A percentile compares a stretch with the other conserved stretches of the same genome.
Evolutionary conservation across 73 alveolate genomes (phyloP).

Genomic region (Halteria grandinella): DNA sequence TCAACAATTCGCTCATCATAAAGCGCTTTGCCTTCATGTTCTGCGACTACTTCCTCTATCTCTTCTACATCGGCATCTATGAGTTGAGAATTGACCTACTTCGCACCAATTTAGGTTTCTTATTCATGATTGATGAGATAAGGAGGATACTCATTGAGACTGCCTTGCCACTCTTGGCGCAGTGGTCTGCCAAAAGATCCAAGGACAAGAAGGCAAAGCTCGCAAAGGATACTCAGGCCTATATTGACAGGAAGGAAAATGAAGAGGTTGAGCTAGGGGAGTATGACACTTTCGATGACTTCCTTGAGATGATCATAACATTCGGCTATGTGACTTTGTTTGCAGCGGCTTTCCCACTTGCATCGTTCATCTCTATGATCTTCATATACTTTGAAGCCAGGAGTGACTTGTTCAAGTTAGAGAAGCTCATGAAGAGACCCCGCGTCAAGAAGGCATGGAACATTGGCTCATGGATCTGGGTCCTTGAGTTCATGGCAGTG

Average conservation of each 20-base stretch:
- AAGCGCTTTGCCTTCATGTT: conserved; percentile 70
- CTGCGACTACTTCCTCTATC: conserved; percentile 65
- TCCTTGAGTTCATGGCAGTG: conserved; percentile 57
- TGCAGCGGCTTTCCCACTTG: conserved; percentile 85
- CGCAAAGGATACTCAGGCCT: conserved; percentile 4
- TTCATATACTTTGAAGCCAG: conserved; percentile 71
- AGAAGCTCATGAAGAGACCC: conserved; percentile 58
- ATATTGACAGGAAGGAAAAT: conserved; percentile 38
- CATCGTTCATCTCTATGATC: conserved; percentile 59
- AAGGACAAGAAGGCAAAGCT: conserved; percentile 30
- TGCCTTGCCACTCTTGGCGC: conserved; percentile 47
- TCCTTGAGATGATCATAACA: conserved; percentile 72
- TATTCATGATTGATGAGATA: conserved; percentile 69
- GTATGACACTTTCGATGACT: conserved; percentile 72
- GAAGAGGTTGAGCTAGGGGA: conserved; percentile 56
- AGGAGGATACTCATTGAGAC: conserved; percentile 73
- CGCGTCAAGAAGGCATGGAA: conserved; percentile 2
- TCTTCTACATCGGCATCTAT: conserved; percentile 68
- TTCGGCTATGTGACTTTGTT: conserved; percentile 83
- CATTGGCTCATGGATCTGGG: conserved; percentile 63
- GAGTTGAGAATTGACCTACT: conserved; percentile 49
- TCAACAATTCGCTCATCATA: conserved; percentile 54
- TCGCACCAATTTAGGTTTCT: conserved; percentile 50
- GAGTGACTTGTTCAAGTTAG: conserved; percentile 76
- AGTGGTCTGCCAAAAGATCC: conserved; percentile 37